A percentile compares a stretch with the other conserved stretches of the same genome.
Evolutionary conservation across 225 moss, liverwort and hornwort species (phyloP).

Genomic region (Lunularia cruciata): DNA sequence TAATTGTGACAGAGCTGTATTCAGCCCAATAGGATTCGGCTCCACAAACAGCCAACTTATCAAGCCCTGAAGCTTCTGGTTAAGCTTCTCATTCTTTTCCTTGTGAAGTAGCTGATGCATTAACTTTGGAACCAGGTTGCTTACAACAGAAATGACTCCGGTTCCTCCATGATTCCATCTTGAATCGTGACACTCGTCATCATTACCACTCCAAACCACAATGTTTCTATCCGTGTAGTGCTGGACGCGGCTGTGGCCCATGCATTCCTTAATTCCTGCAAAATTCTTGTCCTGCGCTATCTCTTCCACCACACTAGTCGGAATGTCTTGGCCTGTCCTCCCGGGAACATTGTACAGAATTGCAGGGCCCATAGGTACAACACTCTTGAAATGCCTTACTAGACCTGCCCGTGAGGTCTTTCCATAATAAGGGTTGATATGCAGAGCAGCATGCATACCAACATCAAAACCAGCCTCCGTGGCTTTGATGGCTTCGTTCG

Average conservation of each 20-base stretch:
- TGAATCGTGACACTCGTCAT: slow-evolving; percentile 87
- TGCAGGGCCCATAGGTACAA: slow-evolving; percentile 73
- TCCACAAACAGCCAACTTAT: slow-evolving; percentile 79
- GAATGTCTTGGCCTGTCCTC: slow-evolving; percentile 82
- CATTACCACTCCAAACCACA: slow-evolving; percentile 84
- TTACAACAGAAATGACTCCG: slow-evolving; percentile 87
- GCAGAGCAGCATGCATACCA: slow-evolving; percentile 89
- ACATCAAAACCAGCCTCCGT: slow-evolving; percentile 88
- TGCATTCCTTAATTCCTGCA: slow-evolving; percentile 85
- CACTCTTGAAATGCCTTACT: slow-evolving; percentile 63
- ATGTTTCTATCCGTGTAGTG: slow-evolving; percentile 55
- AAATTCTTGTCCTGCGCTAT: slow-evolving; percentile 60
- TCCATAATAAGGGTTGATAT: slow-evolving; percentile 93
- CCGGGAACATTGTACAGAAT: slow-evolving; percentile 91
- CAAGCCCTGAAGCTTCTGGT: slow-evolving; percentile 64
- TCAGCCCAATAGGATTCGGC: slow-evolving; percentile 85
- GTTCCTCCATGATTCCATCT: slow-evolving; percentile 68
- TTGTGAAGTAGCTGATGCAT: slow-evolving; percentile 59
- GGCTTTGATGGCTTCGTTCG: slow-evolving; percentile 80
- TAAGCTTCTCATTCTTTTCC: slow-evolving; percentile 57
- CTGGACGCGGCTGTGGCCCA: slow-evolving; percentile 66
- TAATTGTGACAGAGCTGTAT: slow-evolving; percentile 82
- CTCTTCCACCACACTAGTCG: slow-evolving; percentile 54
- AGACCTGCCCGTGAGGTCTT: slow-evolving; percentile 79
- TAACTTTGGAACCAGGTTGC: slow-evolving; percentile 82